Base-by-base conservation (phyloP, 2,329 filamentous ascomycete genomes). In the Aureobasidium sp. region DNA sequence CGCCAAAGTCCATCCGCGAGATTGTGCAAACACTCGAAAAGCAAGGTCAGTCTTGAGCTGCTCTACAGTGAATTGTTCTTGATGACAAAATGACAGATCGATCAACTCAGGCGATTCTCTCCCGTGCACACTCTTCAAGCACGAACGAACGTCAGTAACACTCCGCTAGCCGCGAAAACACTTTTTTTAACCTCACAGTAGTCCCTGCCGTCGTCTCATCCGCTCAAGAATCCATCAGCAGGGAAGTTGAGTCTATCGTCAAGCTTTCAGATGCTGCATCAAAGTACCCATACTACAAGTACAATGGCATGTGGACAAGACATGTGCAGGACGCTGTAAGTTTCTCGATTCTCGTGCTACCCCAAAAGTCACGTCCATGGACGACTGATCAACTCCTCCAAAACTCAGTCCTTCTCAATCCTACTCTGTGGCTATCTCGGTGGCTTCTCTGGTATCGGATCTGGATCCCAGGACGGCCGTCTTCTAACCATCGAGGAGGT, bases 281-380 rank as follows among this genome's bases (percentile, higher is more conserved):
- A 29, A 83, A 89, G 73, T 88, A 95, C 70, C 93, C 94, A 0
- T 99, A 97, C 81, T 99, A 97, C 85, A 97, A 96, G 83, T 97
- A 95, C 79, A 97, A 97, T 76, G 79, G 81, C 62, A 85, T 91
- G 73, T 99, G 94, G 94, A 84, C 86, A 32, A 85, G 90, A 63
- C 85, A 89, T 70, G 78, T 97, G 61, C 93, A 97, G 75, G 90
- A 90, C 73, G 84, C 90, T 48, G 84, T 83, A 82, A 82, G 77
- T 80, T 76, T 13, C 10, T 47, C 7, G 13, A 4, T 29, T 44
- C 34, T 43, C 17, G 10, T 46, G 32, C 20, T 9, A 9, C 20
- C 32, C 29, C 34, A 7, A 34, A 17, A 27, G 32, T 26, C 15
- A 17, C 46, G 10, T 39, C 29, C 12, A 5, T 20, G 3, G 29